These are phyloP conservation scores for Elongisporangium undulatum DNA, from an alignment of 352 stramenopile genomes.

Conservation along the genomic window DNA sequence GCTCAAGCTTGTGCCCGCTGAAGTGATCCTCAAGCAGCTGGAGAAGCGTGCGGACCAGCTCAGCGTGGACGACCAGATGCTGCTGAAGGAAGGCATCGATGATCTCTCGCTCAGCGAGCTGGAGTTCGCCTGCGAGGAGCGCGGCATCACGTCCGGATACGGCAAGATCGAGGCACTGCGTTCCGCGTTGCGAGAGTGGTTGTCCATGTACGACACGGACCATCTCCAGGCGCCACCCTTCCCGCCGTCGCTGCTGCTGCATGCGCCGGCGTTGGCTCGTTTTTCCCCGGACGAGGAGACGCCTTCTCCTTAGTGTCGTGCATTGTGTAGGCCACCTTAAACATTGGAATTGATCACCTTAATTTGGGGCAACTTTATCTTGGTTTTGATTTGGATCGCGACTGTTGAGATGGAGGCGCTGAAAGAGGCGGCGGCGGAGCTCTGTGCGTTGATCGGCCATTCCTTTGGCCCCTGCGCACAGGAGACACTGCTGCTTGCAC, in stretches of 20 bases:
- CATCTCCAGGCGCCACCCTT: conserved; percentile 22
- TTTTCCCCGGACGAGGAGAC: conserved; percentile 16
- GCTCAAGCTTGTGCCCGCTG: conserved; percentile 35
- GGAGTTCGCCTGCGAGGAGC: conserved; percentile 82
- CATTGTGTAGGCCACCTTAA: background rate
- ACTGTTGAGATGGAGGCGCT: conserved; percentile 7
- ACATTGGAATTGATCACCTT: background rate
- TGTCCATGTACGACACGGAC: conserved; percentile 72
- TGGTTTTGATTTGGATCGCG: background rate
- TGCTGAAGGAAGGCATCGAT: conserved; percentile 66
- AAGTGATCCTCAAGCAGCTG: conserved; percentile 39
- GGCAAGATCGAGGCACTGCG: conserved; percentile 56
- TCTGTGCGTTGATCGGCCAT: conserved; percentile 30
- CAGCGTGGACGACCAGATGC: conserved; percentile 64
- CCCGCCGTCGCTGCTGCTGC: conserved; percentile 61
- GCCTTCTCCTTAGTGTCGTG: background rate
- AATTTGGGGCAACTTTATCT: background rate
- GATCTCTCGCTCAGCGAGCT: conserved; percentile 72
- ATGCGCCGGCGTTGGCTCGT: conserved; percentile 59
- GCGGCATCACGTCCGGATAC: conserved; percentile 66
- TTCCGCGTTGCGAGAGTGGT: conserved; percentile 53
- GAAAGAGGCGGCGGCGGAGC: conserved; percentile 3
- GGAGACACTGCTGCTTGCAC: conserved; percentile 51
- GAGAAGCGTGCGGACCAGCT: conserved; percentile 57
- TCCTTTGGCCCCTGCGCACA: conserved; percentile 48